Evolutionary conservation across 345 rosid species (phyloP), one percentile per base, ranked within the genome.

Genomic region (Aquilaria yunnanensis): DNA sequence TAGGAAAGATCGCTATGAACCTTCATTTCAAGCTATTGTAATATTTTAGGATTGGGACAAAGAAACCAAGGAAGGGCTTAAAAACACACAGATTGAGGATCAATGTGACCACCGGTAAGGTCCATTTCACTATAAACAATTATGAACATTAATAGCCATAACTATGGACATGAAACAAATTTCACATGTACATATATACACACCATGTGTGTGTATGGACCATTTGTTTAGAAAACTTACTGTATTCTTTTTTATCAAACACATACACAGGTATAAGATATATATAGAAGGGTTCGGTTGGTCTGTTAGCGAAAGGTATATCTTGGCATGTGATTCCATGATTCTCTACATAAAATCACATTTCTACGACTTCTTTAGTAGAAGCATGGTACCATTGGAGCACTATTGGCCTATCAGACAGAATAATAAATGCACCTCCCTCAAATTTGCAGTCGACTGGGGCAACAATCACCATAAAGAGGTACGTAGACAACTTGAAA

Each of bases 291-390:
- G 96, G 55, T 69, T 82, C 77, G 86, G 83, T 10, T 88, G 96
- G 96, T 88, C 96, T 12, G 96, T 85, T 52, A 88, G 92, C 45
- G 83, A 75, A 76, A 85, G 85, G 64, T 85, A 85, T 60, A 88
- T 85, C 12, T 34, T 88, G 60, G 92, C 92, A 54, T 88, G 92
- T 45, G 81, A 83, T 67, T 71, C 90, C 4, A 80, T 79, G 81
- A 66, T 78, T 2, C 48, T 88, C 69, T 52, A 66, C 23, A 70
- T 82, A 14, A 78, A 50, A 60, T 83, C 93, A 0, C 57, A 32
- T 31, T 89, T 51, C 73, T 69, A 79, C 57, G 90, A 82, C 75
- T 89, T 84, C 78, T 84, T 77, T 75, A 48, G 54, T 2, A 77
- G 96, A 72, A 79, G 83, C 37, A 67, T 89, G 87, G 66, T 68